Evolutionary conservation across 1,139 yeast species (phyloP).

Genomic region (Diutina catenulata): DNA sequence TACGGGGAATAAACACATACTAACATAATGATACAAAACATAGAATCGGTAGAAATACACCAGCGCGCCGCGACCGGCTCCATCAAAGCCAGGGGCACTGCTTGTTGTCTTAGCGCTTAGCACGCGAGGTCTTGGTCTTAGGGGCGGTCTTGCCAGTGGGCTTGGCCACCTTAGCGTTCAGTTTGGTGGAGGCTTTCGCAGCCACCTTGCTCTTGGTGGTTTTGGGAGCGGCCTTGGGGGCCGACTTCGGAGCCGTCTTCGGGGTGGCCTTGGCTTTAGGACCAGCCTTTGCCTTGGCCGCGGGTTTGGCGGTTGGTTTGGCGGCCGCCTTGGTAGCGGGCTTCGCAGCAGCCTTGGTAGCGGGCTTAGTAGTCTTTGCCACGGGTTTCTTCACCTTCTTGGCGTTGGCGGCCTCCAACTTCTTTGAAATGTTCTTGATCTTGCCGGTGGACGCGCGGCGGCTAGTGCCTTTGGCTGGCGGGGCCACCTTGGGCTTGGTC

Average conservation of each 20-base stretch:
- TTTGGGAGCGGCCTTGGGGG: conserved; percentile 7
- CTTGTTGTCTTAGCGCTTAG: conserved; percentile 9
- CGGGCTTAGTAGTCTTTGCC: conserved; percentile 7
- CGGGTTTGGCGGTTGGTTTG: conserved; percentile 6
- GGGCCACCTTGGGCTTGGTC: conserved; percentile 12
- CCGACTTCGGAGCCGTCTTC: conserved; percentile 8
- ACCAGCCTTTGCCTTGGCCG: conserved; percentile 7
- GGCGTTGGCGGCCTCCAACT: conserved; percentile 7
- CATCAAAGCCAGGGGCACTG: neutral
- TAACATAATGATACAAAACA: no score
- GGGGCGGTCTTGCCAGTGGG: conserved; percentile 9
- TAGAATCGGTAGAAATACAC: no score
- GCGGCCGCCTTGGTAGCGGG: conserved; percentile 7
- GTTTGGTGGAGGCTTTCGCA: conserved; percentile 8
- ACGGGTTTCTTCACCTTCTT: conserved; percentile 8
- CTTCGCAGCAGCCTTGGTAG: conserved; percentile 9
- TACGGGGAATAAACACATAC: neutral
- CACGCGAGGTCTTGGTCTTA: conserved; percentile 9
- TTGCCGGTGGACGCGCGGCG: conserved; percentile 1
- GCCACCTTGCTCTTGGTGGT: conserved; percentile 11
- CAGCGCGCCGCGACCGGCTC: no score
- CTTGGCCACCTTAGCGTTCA: conserved; percentile 8
- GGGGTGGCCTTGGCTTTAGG: conserved; percentile 11
- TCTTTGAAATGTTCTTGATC: conserved; percentile 8
- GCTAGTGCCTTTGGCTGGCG: conserved; percentile 11